Evolutionary conservation across 192 early-diverging fungal genomes (phyloP), one percentile per base, ranked within the genome.

Genomic region (Ramicandelaber brevisporus): DNA sequence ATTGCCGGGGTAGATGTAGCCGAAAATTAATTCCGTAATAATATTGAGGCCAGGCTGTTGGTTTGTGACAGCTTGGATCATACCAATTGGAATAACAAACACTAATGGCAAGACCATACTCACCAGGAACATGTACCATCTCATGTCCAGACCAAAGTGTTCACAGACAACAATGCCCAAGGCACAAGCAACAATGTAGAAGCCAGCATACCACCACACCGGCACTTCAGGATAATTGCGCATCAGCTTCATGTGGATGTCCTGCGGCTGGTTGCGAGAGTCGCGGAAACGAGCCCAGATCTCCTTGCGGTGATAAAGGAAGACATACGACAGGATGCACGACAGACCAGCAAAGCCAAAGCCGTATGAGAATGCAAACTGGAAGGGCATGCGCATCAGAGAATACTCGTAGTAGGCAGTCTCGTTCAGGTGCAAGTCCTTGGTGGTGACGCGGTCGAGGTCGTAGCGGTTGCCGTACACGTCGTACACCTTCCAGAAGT

Each of bases 41-140:
- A 90, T 65, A 37, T 81, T 83, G 14, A 84, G 52, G 17, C 68
- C 68, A 6, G 79, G 62, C 31, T 63, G 56, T 16, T 57, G 52
- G 39, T 84, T 84, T n/a, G 80, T 70, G 7, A 86, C 59, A 14
- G 71, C 73, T 27, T 57, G 53, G 34, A 90, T 69, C 17, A 84
- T 70, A 36, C 81, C 86, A 14, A 90, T 63, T 0, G 80, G 80
- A 5, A 84, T 51, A 11, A 70, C 56, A 22, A 73, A 68, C 27
- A 84, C 40, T 14, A 63, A 40, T 10, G 67, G 53, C 12, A 77
- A 54, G n/a, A 43, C 53, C 36, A 71, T 45, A n/a, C 65, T 55
- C 22, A 78, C 48, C 21, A 78, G 37, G 29, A 71, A 53, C 20
- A 59, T 77, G 73, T 74, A 87, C 71, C 70, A 77, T 12, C 81